These are phyloP conservation scores for Verticillium nubilum DNA, from an alignment of 2,329 filamentous ascomycete species.

Conservation along the genomic window DNA sequence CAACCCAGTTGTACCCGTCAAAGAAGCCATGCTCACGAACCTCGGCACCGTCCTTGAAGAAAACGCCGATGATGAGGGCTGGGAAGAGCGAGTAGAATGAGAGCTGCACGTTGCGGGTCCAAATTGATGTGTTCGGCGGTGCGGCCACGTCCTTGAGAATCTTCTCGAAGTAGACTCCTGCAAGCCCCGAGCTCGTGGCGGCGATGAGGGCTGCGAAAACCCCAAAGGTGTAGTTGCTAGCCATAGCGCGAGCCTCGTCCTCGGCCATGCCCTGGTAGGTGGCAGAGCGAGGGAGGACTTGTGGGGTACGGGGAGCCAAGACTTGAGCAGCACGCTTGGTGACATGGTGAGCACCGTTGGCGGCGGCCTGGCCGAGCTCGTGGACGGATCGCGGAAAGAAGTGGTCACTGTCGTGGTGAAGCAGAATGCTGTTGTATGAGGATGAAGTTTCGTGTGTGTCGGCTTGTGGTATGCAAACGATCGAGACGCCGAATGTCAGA, in stretches of 20 bases:
- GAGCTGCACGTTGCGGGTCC: constrained; percentile 92
- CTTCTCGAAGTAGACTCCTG: constrained; percentile 85
- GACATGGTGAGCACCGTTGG: constrained; percentile 41
- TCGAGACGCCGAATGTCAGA: constrained; percentile 73
- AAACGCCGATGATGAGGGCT: constrained; percentile 76
- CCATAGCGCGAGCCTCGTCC: constrained; percentile 42
- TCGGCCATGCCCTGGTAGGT: constrained; percentile 85
- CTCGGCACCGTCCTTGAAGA: constrained; percentile 80
- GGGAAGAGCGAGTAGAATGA: constrained; percentile 93
- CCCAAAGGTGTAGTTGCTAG: constrained; percentile 75
- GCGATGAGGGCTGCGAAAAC: constrained; percentile 72
- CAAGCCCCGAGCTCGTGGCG: constrained; percentile 75
- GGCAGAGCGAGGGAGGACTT: constrained; percentile 48
- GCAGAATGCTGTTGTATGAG: constrained; percentile 51
- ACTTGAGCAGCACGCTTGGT: constrained; percentile 37
- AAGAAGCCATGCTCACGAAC: constrained; percentile 88
- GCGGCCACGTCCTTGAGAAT: constrained; percentile 79
- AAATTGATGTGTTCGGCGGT: constrained; percentile 62
- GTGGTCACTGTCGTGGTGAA: constrained; percentile 58
- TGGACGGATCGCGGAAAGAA: constrained; percentile 77
- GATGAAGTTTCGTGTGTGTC: constrained; percentile 30
- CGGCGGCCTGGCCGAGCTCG: constrained; percentile 56
- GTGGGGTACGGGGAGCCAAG: constrained; percentile 47
- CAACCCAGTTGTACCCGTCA: constrained; percentile 85
- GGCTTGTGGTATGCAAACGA: constrained; percentile 73